Evolutionary conservation across 2,329 filamentous ascomycete genomes (phyloP).

Genomic region (Cylindrodendrum hubeiense): DNA sequence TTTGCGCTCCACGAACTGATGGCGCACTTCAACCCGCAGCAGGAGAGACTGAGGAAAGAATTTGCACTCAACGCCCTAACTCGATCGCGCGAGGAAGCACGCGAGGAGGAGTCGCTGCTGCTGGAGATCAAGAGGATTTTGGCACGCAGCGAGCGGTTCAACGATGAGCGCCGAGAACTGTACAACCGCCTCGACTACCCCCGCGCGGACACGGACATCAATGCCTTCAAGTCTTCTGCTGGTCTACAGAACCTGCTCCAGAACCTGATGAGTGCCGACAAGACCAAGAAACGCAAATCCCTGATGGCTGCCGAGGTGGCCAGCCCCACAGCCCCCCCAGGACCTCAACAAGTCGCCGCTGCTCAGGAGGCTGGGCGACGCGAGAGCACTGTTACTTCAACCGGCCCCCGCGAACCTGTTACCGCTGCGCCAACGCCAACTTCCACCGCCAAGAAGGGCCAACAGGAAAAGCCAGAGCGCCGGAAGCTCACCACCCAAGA

Average conservation of each 20-base stretch:
- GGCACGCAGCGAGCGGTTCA: constrained; percentile 85
- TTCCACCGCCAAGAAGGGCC: constrained; percentile 63
- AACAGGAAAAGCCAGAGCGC: constrained; percentile 60
- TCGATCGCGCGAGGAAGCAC: constrained; percentile 86
- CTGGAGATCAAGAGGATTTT: constrained; percentile 94
- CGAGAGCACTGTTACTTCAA: constrained; percentile 65
- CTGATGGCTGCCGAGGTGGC: constrained; percentile 71
- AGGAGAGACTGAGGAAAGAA: constrained; percentile 85
- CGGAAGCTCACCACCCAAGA: constrained; percentile 81
- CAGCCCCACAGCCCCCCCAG: constrained; percentile 58
- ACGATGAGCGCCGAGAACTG: constrained; percentile 88
- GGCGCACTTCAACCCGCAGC: constrained; percentile 84
- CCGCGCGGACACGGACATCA: constrained; percentile 75
- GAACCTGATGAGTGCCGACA: constrained; percentile 85
- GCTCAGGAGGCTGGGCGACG: constrained; percentile 57
- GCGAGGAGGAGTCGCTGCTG: constrained; percentile 90
- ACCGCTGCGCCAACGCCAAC: constrained; percentile 50
- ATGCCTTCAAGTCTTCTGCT: constrained; percentile 82
- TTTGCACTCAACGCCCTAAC: constrained; percentile 85
- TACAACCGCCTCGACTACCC: constrained; percentile 91
- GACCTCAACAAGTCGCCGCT: constrained; percentile 44
- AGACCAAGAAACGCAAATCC: constrained; percentile 88
- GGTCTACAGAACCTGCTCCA: constrained; percentile 85
- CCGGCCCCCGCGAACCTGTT: constrained; percentile 51
- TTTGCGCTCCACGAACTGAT: constrained; percentile 87